These are phyloP conservation scores for Colletotrichum sp. DNA, from an alignment of 2,329 filamentous ascomycete species.

Conservation along the genomic window DNA sequence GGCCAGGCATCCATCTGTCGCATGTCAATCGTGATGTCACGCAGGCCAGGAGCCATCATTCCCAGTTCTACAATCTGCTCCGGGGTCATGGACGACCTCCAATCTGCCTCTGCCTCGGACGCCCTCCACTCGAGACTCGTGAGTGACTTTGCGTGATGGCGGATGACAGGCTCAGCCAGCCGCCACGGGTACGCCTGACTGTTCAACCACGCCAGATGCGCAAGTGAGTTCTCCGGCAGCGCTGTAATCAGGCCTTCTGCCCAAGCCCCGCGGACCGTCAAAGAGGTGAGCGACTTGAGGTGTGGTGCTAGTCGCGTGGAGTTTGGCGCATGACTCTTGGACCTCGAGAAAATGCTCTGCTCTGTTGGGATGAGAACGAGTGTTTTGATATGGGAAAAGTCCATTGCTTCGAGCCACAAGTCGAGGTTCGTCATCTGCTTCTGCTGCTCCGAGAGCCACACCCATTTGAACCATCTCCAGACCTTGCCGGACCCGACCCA, in stretches of 20 bases:
- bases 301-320: no score
- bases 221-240: neutral
- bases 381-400: no score
- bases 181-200: neutral
- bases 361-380: no score
- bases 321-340: no score
- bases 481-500: neutral
- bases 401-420: no score
- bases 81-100: neutral
- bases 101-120: neutral
- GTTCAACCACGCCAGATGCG: neutral
- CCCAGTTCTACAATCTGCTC: neutral
- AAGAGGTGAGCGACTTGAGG: neutral
- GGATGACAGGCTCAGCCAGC: neutral
- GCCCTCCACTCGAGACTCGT: conserved; percentile 1
- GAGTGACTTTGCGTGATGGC: neutral
- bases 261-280: neutral
- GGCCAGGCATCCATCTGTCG: neutral
- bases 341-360: no score
- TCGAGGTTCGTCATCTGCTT: neutral
- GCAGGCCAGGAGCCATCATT: neutral
- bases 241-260: neutral
- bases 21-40: neutral
- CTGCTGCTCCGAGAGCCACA: neutral
- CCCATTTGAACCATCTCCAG: neutral